phyloP scores from a whole-genome alignment of 345 rosid genomes.

The Populus tremula region DNA sequence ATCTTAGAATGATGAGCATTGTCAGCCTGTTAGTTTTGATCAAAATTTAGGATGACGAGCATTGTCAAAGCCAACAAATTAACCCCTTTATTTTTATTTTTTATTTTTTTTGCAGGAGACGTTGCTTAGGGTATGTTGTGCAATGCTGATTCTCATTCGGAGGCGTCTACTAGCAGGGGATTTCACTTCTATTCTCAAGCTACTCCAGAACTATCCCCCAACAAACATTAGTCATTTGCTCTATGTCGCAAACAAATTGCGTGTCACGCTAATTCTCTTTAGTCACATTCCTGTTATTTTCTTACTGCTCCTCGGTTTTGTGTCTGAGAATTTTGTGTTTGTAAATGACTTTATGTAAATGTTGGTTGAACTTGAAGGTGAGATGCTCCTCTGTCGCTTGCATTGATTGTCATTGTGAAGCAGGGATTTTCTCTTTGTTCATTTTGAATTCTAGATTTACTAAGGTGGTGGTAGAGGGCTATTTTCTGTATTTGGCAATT shows the following conservation, averaged over 20 bases:
- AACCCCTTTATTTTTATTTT: not conserved
- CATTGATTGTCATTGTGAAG: not conserved
- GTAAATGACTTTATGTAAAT: constrained; percentile 29
- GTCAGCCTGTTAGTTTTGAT: not conserved
- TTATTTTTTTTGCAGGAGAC: constrained; percentile 64
- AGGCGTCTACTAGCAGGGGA: constrained; percentile 84
- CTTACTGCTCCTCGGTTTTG: not conserved
- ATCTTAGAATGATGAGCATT: not conserved
- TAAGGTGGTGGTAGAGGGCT: not conserved
- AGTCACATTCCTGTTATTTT: not conserved
- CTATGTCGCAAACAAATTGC: constrained; percentile 88
- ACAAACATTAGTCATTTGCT: constrained; percentile 81
- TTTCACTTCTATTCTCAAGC: constrained; percentile 76
- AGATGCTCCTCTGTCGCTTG: not conserved
- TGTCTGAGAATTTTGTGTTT: constrained; percentile 5
- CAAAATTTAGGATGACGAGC: not conserved
- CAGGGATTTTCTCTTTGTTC: not conserved
- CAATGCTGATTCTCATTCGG: constrained; percentile 83
- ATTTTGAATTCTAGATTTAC: not conserved
- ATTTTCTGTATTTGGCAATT: not conserved
- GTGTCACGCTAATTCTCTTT: constrained; percentile 30
- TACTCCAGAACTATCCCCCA: constrained; percentile 76
- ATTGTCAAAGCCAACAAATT: constrained; percentile 7
- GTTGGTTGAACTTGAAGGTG: constrained; percentile 18
- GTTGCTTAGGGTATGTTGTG: constrained; percentile 85